Evolutionary conservation across 441 rosid species (phyloP), one percentile per base, ranked within the genome.

Genomic region (Raphanus hybrid): DNA sequence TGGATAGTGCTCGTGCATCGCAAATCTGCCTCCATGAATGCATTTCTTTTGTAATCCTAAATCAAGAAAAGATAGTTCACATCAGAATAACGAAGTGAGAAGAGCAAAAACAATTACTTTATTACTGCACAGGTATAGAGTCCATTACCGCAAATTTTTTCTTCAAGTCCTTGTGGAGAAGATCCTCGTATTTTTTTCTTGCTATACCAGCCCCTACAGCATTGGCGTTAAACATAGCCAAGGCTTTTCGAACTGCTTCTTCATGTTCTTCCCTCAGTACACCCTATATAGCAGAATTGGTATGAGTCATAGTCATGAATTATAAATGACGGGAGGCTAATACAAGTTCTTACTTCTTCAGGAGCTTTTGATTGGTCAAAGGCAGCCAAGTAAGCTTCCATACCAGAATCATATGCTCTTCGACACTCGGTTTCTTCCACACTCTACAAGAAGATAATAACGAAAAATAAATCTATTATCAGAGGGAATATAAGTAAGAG

Each of bases 341-440:
- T 58, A 64, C 26, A 43, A 50, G 43, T 64, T 48, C 92, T 86
- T 85, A 92, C 99, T 82, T 96, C 99, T 80, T 92, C 98, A 18
- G 94, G 96, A 9, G 91, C 86, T 82, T 89, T 90, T 71, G 92
- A 85, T 39, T 87, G 88, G 78, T 94, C 90, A 84, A 92, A 91
- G 76, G 84, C 61, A 50, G 92, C 80, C 90, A 76, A 86, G 77
- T 93, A 94, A 50, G 81, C 68, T 78, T 91, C 98, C 1, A 89
- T 69, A 60, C 96, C 99, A 82, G 86, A 85, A 74, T 96, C 98
- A 86, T 86, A 88, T 65, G 99, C 98, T 83, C 86, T 87, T 60
- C 93, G 91, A 71, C 98, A 92, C 81, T 96, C 99, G 12, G 97
- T 87, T 87, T 96, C 99, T 86, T 96, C 99, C 14, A 96, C 99